Conservation (phyloP, 139 green algal species). For the Chlamydomonas asymmetrica region DNA sequence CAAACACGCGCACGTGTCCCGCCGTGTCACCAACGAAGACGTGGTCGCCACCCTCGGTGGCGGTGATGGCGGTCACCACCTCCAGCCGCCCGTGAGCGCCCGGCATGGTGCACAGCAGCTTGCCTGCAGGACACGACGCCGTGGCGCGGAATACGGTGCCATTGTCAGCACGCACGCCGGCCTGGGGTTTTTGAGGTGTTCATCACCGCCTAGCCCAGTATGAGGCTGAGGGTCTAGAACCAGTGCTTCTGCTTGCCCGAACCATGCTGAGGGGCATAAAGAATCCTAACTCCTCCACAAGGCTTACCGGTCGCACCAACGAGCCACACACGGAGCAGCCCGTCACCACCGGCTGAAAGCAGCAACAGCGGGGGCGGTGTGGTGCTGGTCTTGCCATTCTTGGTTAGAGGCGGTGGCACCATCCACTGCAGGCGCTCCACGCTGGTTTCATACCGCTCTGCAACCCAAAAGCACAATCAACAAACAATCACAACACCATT, state of each 20-base stretch:
- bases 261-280: neutral
- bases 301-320: conserved; percentile 34
- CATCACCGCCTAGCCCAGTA: too few species aligned
- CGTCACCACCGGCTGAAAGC: conserved; percentile 64
- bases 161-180: too few species aligned
- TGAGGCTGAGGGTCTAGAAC: too few species aligned
- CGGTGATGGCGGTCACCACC: conserved; percentile 34
- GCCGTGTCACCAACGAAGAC: conserved; percentile 66
- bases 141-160: too few species aligned
- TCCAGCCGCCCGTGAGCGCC: conserved; percentile 51
- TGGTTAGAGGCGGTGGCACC: conserved; percentile 8
- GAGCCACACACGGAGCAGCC: conserved; percentile 67
- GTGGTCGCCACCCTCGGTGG: conserved; percentile 30
- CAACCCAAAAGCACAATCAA: too few species aligned
- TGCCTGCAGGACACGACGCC: too few species aligned
- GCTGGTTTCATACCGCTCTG: conserved; percentile 58
- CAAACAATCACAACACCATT: conserved; percentile 7
- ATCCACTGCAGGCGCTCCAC: conserved; percentile 66
- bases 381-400: neutral
- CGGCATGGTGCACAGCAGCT: conserved; percentile 55
- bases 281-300: neutral
- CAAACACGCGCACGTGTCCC: conserved; percentile 70
- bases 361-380: conserved; percentile 45
- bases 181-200: too few species aligned
- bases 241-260: neutral